Conservation (phyloP, 2,329 filamentous ascomycete species). For the Geosmithia putterillii region DNA sequence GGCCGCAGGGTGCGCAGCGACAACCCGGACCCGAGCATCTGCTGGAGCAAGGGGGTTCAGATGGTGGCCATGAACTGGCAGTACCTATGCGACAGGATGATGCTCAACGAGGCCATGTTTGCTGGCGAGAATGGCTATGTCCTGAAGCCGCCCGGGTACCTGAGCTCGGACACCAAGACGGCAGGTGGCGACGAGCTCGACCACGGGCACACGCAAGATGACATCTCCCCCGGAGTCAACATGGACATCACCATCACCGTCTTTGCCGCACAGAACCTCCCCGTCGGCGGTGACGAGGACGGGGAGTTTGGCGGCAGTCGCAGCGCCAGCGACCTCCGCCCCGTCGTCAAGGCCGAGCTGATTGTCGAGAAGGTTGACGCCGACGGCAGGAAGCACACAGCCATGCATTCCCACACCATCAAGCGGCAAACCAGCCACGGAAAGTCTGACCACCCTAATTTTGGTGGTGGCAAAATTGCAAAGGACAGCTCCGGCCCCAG, state of each 20-base stretch:
- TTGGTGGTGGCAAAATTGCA: too few relatives aligned
- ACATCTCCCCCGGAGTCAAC: constrained; percentile 34
- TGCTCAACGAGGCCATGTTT: constrained; percentile 97
- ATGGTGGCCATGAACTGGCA: constrained; percentile 99
- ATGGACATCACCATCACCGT: constrained; percentile 62
- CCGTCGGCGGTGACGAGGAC: constrained; percentile 15
- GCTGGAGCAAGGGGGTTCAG: constrained; percentile 89
- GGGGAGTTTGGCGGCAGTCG: constrained; percentile 10
- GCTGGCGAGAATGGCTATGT: constrained; percentile 75
- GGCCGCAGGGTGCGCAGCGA: constrained; percentile 69
- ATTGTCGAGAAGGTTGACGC: constrained; percentile 56
- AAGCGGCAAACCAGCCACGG: constrained; percentile 45
- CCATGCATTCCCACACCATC: constrained; percentile 39
- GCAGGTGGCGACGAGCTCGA: too few relatives aligned
- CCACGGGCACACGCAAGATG: constrained; percentile 24
- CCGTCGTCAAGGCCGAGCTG: constrained; percentile 67
- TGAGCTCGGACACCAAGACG: constrained; percentile 28
- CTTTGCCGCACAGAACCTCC: constrained; percentile 63
- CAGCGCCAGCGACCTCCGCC: constrained; percentile 36
- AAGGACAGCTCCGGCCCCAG: too few relatives aligned
- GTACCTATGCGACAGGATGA: constrained; percentile 84
- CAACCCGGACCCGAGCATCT: constrained; percentile 87
- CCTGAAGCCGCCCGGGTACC: constrained; percentile 69
- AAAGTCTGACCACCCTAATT: constrained; percentile 52
- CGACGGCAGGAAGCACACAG: constrained; percentile 16